Evolutionary conservation across 768 basidiomycete genomes (phyloP).

Genomic region (Lactarius quietus): DNA sequence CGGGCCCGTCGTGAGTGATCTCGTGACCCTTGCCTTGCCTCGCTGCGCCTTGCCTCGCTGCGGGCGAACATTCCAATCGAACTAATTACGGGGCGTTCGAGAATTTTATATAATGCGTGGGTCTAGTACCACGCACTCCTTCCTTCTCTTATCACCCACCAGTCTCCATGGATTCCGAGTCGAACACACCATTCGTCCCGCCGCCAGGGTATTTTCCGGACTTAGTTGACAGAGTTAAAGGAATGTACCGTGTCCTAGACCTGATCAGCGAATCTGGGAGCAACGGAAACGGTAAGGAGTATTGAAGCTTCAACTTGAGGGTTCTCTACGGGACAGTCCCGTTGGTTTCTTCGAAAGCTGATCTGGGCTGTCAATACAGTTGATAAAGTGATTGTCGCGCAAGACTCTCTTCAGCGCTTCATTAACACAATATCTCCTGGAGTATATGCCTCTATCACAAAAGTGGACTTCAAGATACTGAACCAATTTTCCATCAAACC

Average conservation of each 20-base stretch:
- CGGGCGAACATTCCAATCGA: too few species aligned
- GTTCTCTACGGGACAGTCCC: not conserved
- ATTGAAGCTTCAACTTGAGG: too few species aligned
- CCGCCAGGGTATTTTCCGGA: not conserved
- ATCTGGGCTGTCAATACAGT: conserved; percentile 37
- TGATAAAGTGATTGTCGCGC: conserved; percentile 59
- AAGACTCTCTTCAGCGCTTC: conserved; percentile 45
- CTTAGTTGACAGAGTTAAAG: conserved; percentile 32
- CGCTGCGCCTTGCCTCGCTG: too few species aligned
- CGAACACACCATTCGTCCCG: too few species aligned
- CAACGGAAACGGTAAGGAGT: conserved; percentile 49
- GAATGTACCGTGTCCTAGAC: conserved; percentile 51
- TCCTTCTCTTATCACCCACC: too few species aligned
- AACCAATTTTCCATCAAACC: conserved; percentile 47
- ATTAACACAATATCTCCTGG: conserved; percentile 48
- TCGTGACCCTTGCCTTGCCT: too few species aligned
- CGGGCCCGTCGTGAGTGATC: too few species aligned
- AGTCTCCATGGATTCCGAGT: too few species aligned
- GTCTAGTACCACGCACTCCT: too few species aligned
- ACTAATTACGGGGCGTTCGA: too few species aligned
- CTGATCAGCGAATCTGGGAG: conserved; percentile 49
- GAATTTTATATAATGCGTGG: too few species aligned
- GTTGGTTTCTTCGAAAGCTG: not conserved
- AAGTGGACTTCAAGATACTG: conserved; percentile 51
- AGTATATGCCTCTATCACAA: conserved; percentile 49